Evolutionary conservation across 78 protist genomes (phyloP).

Genomic region (Dictyostelium firmibasis): DNA sequence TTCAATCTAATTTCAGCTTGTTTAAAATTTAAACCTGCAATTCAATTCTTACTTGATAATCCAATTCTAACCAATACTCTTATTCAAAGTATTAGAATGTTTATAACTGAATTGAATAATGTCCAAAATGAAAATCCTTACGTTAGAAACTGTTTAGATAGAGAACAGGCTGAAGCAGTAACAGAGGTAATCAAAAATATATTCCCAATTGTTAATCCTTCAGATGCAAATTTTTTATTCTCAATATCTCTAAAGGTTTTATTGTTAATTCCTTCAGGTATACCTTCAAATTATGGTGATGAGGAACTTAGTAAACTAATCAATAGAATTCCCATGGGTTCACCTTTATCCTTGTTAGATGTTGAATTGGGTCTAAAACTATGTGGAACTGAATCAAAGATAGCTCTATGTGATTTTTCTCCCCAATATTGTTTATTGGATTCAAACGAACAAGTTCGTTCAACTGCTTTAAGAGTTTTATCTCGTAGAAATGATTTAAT

Average conservation of each 20-base stretch:
- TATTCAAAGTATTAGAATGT: not conserved
- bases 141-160: not conserved
- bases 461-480: not conserved
- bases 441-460: not conserved
- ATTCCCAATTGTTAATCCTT: not conserved
- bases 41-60: not conserved
- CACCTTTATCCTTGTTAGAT: not conserved
- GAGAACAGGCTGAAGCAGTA: not conserved
- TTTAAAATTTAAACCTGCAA: not conserved
- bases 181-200: not conserved
- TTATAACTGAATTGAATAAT: not conserved
- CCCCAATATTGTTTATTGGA: not conserved
- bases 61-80: not conserved
- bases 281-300: constrained; percentile 2
- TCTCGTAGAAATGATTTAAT: not conserved
- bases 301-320: not conserved
- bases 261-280: not conserved
- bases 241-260: not conserved
- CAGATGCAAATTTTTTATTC: not conserved
- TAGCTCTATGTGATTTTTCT: not conserved
- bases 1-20: not conserved
- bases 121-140: not conserved
- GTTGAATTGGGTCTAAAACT: not conserved
- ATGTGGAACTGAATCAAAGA: not conserved
- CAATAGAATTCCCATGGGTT: not conserved